Percentiles rank a stretch among this genome's conserved stretches.
Evolutionary conservation across 202 grass and related monocot genomes (phyloP).

Genomic region (Setaria italica): DNA sequence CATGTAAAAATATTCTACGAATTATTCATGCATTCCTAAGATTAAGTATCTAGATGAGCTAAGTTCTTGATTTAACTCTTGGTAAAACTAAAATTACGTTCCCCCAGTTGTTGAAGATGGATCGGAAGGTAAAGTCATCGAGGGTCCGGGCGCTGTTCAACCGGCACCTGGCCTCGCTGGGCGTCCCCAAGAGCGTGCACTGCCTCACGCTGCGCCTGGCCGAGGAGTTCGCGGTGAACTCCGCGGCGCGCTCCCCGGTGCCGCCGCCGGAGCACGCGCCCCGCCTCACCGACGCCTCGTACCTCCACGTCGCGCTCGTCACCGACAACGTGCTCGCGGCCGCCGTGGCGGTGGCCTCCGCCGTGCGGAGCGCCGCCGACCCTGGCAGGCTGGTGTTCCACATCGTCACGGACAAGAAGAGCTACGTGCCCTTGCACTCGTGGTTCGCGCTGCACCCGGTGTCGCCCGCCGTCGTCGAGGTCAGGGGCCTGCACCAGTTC

Average conservation of each 20-base stretch:
- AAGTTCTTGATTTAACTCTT: background rate
- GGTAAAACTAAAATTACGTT: background rate
- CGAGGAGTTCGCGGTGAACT: conserved; percentile 85
- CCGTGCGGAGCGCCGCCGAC: conserved; percentile 54
- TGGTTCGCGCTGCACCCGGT: conserved; percentile 87
- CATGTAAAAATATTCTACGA: background rate
- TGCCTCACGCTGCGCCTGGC: conserved; percentile 76
- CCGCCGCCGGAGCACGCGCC: conserved; percentile 78
- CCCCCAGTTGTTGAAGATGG: conserved; percentile 87
- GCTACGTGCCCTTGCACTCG: conserved; percentile 82
- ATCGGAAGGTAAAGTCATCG: conserved; percentile 68
- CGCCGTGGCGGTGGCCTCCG: conserved; percentile 68
- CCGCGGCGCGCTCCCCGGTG: conserved; percentile 74
- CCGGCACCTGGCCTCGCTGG: conserved; percentile 70
- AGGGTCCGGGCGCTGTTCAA: conserved; percentile 66
- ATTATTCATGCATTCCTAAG: background rate
- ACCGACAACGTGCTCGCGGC: conserved; percentile 91
- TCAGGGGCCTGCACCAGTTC: conserved; percentile 92
- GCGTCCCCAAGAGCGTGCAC: conserved; percentile 83
- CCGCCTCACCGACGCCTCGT: conserved; percentile 58
- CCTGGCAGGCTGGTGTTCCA: conserved; percentile 81
- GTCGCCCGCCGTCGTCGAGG: conserved; percentile 73
- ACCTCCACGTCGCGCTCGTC: conserved; percentile 74
- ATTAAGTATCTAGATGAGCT: background rate
- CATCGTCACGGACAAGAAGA: conserved; percentile 93